phyloP scores from a whole-genome alignment of 2,329 filamentous ascomycete genomes.

The Stromatinia cepivora region DNA sequence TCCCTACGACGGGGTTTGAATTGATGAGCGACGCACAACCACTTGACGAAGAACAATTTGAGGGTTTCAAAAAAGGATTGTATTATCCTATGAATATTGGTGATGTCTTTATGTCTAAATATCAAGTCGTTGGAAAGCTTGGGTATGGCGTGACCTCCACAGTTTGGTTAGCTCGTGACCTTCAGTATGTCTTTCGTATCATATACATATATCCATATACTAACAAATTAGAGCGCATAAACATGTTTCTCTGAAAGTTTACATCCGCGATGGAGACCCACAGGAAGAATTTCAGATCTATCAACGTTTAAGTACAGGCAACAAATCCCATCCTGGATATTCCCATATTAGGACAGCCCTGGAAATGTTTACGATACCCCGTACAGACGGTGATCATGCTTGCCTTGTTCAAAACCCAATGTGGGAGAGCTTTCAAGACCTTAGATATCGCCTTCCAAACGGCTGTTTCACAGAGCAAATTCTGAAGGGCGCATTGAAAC shows the following conservation, averaged over 20 bases:
- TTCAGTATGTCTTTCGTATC: constrained; percentile 23
- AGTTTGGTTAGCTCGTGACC: constrained; percentile 29
- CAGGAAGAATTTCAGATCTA: constrained; percentile 47
- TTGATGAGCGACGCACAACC: background rate
- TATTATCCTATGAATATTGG: constrained; percentile 31
- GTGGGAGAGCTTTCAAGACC: constrained; percentile 46
- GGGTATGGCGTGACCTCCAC: constrained; percentile 30
- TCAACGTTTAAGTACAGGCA: constrained; percentile 40
- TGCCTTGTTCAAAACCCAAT: constrained; percentile 47
- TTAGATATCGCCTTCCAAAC: constrained; percentile 26
- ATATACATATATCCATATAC: background rate
- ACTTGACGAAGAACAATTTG: constrained; percentile 27
- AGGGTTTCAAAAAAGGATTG: constrained; percentile 19
- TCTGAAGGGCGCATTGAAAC: constrained; percentile 96
- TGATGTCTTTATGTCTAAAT: constrained; percentile 28
- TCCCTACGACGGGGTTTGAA: constrained; percentile 1
- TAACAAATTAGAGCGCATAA: constrained; percentile 9
- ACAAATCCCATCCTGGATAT: constrained; percentile 41
- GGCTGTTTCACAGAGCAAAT: constrained; percentile 44
- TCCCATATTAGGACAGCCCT: constrained; percentile 36
- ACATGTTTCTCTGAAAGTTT: constrained; percentile 26
- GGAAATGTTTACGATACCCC: background rate
- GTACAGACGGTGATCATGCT: background rate
- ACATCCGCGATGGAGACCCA: constrained; percentile 16
- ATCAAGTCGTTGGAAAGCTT: constrained; percentile 32